Conservation (phyloP, 2,329 filamentous ascomycete genomes). For the Coniochaeta sp. region DNA sequence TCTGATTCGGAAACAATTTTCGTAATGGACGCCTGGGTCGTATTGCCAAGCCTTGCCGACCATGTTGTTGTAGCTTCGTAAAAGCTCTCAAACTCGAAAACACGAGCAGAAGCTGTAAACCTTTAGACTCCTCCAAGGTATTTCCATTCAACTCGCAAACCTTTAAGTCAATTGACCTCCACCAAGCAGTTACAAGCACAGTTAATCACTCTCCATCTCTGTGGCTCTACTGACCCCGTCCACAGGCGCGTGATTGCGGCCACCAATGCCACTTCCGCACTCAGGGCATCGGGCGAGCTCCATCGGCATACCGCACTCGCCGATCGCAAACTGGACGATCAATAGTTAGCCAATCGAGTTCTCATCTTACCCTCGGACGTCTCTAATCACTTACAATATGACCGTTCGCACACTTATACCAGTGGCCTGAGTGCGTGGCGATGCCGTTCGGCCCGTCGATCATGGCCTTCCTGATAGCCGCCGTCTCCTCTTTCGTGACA, state of each 20-base stretch:
- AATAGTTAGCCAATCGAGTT: constrained; percentile 31
- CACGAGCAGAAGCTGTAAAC: too few relatives aligned
- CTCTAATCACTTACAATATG: constrained; percentile 15
- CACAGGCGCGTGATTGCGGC: constrained; percentile 38
- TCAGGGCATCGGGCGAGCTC: constrained; percentile 53
- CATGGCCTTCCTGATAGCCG: constrained; percentile 39
- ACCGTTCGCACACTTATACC: constrained; percentile 23
- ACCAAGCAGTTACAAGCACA: too few relatives aligned
- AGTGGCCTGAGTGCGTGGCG: constrained; percentile 15
- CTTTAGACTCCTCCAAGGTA: too few relatives aligned
- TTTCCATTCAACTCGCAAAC: too few relatives aligned
- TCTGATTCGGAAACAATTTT: too few relatives aligned
- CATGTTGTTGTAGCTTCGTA: too few relatives aligned
- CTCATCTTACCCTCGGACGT: constrained; percentile 21
- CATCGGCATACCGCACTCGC: constrained; percentile 62
- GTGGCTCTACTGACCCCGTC: constrained; percentile 42
- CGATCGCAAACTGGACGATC: constrained; percentile 43
- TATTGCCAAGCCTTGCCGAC: too few relatives aligned
- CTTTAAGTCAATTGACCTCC: too few relatives aligned
- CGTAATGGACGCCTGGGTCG: too few relatives aligned
- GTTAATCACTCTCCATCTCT: constrained; percentile 33
- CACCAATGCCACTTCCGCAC: constrained; percentile 51
- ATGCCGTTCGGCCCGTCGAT: constrained; percentile 28
- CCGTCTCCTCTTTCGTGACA: constrained; percentile 32
- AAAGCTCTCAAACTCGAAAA: too few relatives aligned